phyloP scores from a whole-genome alignment of 129 eudicot genomes.

The Chrysanthemum makinoi region DNA sequence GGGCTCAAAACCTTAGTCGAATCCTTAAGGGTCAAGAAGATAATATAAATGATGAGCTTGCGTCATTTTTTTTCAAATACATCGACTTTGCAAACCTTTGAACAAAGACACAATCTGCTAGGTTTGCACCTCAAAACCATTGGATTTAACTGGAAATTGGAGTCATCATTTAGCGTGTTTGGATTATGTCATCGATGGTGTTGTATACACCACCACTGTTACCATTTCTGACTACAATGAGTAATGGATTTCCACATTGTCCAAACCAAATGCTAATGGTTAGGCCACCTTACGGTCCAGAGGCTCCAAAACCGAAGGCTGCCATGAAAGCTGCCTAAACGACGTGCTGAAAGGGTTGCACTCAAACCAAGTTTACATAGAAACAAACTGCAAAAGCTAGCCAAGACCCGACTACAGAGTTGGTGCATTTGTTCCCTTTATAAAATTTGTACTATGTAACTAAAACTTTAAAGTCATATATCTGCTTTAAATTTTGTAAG shows the following conservation, averaged over 20 bases:
- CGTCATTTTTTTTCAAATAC: constrained; percentile 65
- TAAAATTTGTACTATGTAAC: no score
- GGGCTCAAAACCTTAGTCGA: constrained; percentile 66
- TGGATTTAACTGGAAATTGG: constrained; percentile 70
- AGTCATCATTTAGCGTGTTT: constrained; percentile 40
- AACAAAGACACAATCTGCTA: constrained; percentile 55
- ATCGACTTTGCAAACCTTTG: constrained; percentile 57
- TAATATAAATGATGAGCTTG: constrained; percentile 52
- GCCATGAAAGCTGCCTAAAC: constrained; percentile 3
- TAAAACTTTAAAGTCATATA: no score
- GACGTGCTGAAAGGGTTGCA: constrained; percentile 10
- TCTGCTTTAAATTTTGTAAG: no score
- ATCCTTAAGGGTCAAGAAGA: constrained; percentile 59
- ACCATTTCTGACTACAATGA: constrained; percentile 28
- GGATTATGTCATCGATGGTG: constrained; percentile 46
- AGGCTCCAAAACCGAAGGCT: constrained; percentile 10
- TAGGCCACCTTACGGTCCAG: constrained; percentile 21
- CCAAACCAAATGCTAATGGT: constrained; percentile 34
- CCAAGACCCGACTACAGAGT: no score
- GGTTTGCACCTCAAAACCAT: constrained; percentile 21
- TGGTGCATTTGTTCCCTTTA: no score
- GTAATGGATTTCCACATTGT: constrained; percentile 30
- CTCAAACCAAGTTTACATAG: neutral
- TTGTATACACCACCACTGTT: constrained; percentile 37
- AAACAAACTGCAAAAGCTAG: no score